Evolutionary conservation across 2,329 filamentous ascomycete species (phyloP).

Genomic region (Teratosphaeria destructans): DNA sequence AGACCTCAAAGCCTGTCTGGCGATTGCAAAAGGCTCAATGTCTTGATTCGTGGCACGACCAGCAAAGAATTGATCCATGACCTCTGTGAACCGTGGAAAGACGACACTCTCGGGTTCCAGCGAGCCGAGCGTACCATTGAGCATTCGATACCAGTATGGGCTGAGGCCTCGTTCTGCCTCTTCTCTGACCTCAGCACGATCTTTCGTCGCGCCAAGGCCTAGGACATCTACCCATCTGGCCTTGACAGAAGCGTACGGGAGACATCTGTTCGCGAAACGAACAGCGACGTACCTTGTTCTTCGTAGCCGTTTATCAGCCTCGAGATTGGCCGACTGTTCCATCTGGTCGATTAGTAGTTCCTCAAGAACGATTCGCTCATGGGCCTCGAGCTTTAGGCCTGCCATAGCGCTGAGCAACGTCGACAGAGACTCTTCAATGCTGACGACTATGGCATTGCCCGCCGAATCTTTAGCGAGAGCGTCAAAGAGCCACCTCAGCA

Average conservation of each 20-base stretch:
- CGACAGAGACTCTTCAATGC: conserved; percentile 80
- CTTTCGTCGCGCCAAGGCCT: conserved; percentile 58
- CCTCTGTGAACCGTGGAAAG: conserved; percentile 35
- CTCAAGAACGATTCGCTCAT: conserved; percentile 36
- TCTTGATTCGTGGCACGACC: conserved; percentile 18
- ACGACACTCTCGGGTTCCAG: conserved; percentile 17
- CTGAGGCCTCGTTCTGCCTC: conserved; percentile 84
- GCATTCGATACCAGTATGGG: conserved; percentile 58
- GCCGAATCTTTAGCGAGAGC: conserved; percentile 73
- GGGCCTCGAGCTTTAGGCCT: conserved; percentile 30
- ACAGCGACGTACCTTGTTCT: conserved; percentile 74
- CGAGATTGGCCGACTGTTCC: conserved; percentile 22
- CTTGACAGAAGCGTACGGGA: conserved; percentile 66
- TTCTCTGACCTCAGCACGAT: conserved; percentile 74
- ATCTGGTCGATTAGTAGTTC: conserved; percentile 55
- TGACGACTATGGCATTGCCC: conserved; percentile 63
- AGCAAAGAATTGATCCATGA: conserved; percentile 37
- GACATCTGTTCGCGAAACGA: conserved; percentile 80
- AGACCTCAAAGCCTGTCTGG: conserved; percentile 8
- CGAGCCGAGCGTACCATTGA: conserved; percentile 37
- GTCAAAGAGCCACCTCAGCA: conserved; percentile 68
- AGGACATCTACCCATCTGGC: conserved; percentile 84
- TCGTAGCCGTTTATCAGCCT: conserved; percentile 31
- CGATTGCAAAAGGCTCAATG: conserved; percentile 15
- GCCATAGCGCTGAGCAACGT: conserved; percentile 57